Conservation (phyloP, 768 basidiomycete species). For the Hericium erinaceus region DNA sequence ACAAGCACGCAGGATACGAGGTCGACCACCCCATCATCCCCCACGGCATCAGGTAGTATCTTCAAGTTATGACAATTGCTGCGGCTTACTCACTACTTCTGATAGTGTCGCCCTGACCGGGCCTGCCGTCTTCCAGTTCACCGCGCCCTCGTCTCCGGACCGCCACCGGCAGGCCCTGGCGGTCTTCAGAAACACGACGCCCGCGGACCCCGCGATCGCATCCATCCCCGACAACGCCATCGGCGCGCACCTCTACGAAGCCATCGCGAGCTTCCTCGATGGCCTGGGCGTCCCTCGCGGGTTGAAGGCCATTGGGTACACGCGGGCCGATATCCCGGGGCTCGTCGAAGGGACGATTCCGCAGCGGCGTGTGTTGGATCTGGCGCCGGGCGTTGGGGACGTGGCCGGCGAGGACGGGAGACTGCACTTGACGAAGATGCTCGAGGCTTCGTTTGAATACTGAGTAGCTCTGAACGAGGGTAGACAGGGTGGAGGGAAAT, state of each 20-base stretch:
- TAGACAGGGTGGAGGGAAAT: no score
- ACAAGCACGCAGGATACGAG: slow-evolving; percentile 83
- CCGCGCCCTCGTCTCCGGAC: slow-evolving; percentile 85
- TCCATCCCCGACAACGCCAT: slow-evolving; percentile 73
- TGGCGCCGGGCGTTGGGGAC: slow-evolving; percentile 86
- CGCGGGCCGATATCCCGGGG: slow-evolving; percentile 49
- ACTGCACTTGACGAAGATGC: slow-evolving; percentile 72
- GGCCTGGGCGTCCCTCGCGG: slow-evolving; percentile 79
- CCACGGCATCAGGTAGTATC: slow-evolving; percentile 70
- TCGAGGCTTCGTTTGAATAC: slow-evolving; percentile 74
- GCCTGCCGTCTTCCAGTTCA: slow-evolving; percentile 93
- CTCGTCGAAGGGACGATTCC: slow-evolving; percentile 91
- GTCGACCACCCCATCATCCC: slow-evolving; percentile 88
- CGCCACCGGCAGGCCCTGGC: slow-evolving; percentile 85
- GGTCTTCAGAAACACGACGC: slow-evolving; percentile 62
- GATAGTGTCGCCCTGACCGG: slow-evolving; percentile 78
- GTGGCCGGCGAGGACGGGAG: slow-evolving; percentile 75
- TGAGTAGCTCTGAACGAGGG: slow-evolving; percentile 22
- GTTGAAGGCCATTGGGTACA: slow-evolving; percentile 74
- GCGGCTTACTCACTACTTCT: not conserved
- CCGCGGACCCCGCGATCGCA: slow-evolving; percentile 60
- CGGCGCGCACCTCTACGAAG: slow-evolving; percentile 71
- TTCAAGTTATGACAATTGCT: not conserved
- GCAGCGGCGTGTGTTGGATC: slow-evolving; percentile 83
- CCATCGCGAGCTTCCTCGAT: slow-evolving; percentile 84